Conservation (phyloP, 768 basidiomycete species). For the Amanita brunnescens region DNA sequence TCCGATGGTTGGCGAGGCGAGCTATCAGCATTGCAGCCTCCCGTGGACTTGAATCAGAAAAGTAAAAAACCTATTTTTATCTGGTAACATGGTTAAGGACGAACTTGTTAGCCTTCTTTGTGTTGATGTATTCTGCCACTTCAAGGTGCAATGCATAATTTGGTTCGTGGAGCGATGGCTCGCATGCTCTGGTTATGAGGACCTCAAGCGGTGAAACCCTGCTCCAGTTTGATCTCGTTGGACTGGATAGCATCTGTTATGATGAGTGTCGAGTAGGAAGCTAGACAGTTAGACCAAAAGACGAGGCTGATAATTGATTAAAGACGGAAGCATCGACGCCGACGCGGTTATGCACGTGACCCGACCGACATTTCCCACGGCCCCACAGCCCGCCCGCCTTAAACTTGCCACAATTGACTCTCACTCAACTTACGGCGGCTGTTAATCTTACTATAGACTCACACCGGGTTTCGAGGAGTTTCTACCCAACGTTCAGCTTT, state of each 20-base stretch:
- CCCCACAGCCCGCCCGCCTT: too few species aligned
- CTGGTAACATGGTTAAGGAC: conserved; percentile 16
- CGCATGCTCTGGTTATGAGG: conserved; percentile 77
- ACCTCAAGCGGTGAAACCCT: conserved; percentile 58
- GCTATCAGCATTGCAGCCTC: conserved; percentile 86
- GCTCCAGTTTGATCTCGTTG: conserved; percentile 39
- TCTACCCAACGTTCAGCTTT: too few species aligned
- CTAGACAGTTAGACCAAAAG: too few species aligned
- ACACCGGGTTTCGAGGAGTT: too few species aligned
- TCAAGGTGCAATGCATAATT: conserved; percentile 91
- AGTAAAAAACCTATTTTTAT: neutral
- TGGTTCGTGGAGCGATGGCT: conserved; percentile 77
- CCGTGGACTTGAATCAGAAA: conserved; percentile 51
- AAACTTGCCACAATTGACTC: too few species aligned
- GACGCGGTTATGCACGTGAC: too few species aligned
- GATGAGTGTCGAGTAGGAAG: too few species aligned
- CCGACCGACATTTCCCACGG: too few species aligned
- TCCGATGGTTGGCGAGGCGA: conserved; percentile 82
- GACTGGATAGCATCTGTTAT: conserved; percentile 51
- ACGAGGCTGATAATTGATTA: too few species aligned
- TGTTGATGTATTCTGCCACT: conserved; percentile 87
- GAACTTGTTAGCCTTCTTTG: conserved; percentile 94
- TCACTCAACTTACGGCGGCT: too few species aligned
- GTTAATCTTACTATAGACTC: too few species aligned
- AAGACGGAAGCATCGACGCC: too few species aligned